phyloP scores from a whole-genome alignment of 192 early-diverging fungal species.

The Coemansia asiatica region DNA sequence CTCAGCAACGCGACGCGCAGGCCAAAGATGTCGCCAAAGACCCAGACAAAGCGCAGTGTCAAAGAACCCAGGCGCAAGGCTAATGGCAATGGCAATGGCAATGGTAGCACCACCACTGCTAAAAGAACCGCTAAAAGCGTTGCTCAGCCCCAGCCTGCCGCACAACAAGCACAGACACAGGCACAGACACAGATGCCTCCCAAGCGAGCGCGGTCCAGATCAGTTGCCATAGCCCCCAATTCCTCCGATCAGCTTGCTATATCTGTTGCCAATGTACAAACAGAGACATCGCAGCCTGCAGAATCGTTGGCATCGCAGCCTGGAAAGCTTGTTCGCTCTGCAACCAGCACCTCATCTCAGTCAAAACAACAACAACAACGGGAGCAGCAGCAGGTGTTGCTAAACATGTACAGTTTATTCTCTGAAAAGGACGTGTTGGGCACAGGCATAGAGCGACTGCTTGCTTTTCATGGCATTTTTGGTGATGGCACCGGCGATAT shows the following conservation, averaged over 20 bases:
- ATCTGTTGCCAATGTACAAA: too few relatives aligned
- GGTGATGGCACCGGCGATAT: constrained; percentile 11
- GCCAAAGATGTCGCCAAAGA: constrained; percentile 24
- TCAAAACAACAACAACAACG: too few relatives aligned
- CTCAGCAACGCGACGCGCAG: constrained; percentile 31
- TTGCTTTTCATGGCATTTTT: constrained; percentile 31
- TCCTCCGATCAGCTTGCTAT: too few relatives aligned
- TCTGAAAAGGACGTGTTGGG: constrained; percentile 22
- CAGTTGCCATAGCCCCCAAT: too few relatives aligned
- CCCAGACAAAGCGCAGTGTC: background rate
- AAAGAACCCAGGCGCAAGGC: constrained; percentile 21
- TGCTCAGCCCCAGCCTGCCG: background rate
- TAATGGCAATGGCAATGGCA: background rate
- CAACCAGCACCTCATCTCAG: too few relatives aligned
- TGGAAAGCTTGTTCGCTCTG: too few relatives aligned
- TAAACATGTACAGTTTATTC: background rate
- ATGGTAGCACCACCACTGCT: background rate
- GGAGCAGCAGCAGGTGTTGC: background rate
- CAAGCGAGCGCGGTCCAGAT: constrained; percentile 2
- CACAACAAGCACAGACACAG: background rate
- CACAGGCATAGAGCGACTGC: constrained; percentile 31
- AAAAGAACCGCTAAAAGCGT: background rate
- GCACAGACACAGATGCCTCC: background rate
- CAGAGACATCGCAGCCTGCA: background rate
- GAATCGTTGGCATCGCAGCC: too few relatives aligned